These are phyloP conservation scores for Teratosphaeriaceae sp. DNA, from an alignment of 2,329 filamentous ascomycete genomes.

Conservation along the genomic window DNA sequence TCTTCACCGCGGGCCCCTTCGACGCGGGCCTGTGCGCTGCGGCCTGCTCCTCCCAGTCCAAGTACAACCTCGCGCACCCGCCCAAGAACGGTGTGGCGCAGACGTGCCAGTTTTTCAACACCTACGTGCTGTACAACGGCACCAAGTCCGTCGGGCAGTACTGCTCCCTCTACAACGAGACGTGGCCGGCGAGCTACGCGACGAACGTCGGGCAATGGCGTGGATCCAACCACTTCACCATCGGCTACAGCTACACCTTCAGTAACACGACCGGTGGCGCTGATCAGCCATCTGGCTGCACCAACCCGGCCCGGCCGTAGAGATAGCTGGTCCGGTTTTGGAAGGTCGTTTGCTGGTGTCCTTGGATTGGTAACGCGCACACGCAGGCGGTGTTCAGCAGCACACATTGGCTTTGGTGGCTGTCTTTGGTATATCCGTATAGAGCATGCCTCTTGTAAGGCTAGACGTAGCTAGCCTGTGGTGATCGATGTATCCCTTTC, in stretches of 20 bases:
- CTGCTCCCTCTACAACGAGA: conserved; percentile 22
- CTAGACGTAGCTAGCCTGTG: too few species aligned
- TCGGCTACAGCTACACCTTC: conserved; percentile 15
- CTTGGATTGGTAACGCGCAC: too few species aligned
- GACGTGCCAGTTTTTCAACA: conserved; percentile 31
- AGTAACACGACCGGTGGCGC: conserved; percentile 12
- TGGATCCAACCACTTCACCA: conserved; percentile 16
- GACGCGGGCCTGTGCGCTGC: conserved; percentile 18
- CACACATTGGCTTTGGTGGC: too few species aligned
- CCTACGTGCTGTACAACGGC: conserved; percentile 27
- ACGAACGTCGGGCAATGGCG: conserved; percentile 21
- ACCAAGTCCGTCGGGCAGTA: conserved; percentile 20
- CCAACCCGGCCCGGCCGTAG: conserved; percentile 8
- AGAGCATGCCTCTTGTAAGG: too few species aligned
- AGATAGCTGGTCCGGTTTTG: too few species aligned
- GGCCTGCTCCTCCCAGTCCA: conserved; percentile 18
- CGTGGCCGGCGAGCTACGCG: conserved; percentile 18
- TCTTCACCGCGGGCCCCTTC: conserved; percentile 16
- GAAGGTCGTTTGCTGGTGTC: too few species aligned
- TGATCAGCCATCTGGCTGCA: conserved; percentile 10
- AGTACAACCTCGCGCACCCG: conserved; percentile 21
- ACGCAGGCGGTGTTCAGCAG: too few species aligned
- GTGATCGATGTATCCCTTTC: too few species aligned
- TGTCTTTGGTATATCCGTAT: too few species aligned
- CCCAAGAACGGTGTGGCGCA: conserved; percentile 11